phyloP scores from a whole-genome alignment of 257 asterid genomes.

The Nicotiana benthamiana region DNA sequence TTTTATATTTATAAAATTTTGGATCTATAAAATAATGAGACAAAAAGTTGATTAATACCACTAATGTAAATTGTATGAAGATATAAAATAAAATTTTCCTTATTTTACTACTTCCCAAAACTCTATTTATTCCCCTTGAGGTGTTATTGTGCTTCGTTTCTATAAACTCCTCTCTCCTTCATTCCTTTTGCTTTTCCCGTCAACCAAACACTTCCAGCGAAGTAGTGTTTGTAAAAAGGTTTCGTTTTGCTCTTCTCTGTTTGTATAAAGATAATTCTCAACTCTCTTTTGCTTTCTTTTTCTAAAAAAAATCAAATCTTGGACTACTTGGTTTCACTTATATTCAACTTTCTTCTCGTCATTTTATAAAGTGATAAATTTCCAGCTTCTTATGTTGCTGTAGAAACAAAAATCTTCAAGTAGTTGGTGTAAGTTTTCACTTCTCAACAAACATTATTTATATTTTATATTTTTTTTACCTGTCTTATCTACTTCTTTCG shows the following conservation, averaged over 20 bases:
- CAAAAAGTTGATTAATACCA: too few relatives aligned
- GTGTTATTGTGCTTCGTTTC: neutral
- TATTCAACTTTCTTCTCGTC: neutral
- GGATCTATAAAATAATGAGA: too few relatives aligned
- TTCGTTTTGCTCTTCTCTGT: conserved; percentile 4
- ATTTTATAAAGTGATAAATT: neutral
- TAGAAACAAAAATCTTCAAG: neutral
- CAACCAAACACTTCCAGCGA: neutral
- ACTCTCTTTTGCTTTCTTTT: neutral
- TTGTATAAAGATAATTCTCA: neutral
- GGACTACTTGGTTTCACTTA: neutral
- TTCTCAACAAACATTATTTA: neutral
- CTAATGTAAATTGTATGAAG: too few relatives aligned
- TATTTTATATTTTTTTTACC: neutral
- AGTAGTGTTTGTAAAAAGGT: neutral
- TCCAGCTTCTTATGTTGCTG: neutral
- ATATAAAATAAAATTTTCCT: too few relatives aligned
- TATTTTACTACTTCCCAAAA: conserved; percentile 9
- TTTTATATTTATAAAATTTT: too few relatives aligned
- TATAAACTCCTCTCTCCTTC: neutral
- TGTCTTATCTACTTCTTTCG: neutral
- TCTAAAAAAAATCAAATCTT: neutral
- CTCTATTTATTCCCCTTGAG: conserved; percentile 2
- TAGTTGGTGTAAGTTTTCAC: neutral
- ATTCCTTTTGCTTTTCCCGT: neutral